Evolutionary conservation across 805 yeast genomes (phyloP).

Genomic region (Starmera pachycereana): DNA sequence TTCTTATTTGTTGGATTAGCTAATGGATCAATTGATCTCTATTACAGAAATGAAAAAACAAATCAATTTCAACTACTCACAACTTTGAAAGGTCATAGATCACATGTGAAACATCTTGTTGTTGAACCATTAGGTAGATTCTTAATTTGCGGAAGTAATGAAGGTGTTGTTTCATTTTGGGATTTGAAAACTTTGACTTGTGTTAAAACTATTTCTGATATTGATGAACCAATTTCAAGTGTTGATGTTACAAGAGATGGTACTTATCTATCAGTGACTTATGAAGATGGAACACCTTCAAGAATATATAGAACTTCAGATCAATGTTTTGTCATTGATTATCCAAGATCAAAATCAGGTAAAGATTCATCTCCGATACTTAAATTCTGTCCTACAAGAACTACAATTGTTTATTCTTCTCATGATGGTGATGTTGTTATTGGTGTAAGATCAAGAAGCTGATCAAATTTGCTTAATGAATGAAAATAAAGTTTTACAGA

Average conservation of each 20-base stretch:
- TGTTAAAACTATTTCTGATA: slow-evolving; percentile 26
- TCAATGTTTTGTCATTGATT: slow-evolving; percentile 12
- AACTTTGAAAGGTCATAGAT: slow-evolving; percentile 35
- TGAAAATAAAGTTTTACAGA: not conserved
- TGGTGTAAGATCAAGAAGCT: not conserved
- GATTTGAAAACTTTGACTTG: slow-evolving; percentile 28
- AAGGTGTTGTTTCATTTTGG: slow-evolving; percentile 48
- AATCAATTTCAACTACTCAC: slow-evolving; percentile 4
- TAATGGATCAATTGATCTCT: slow-evolving; percentile 31
- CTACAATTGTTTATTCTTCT: slow-evolving; percentile 19
- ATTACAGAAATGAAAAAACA: slow-evolving; percentile 5
- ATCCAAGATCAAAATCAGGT: slow-evolving; percentile 12
- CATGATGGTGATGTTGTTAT: slow-evolving; percentile 12
- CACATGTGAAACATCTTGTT: slow-evolving; percentile 34
- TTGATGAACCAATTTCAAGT: slow-evolving; percentile 32
- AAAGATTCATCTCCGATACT: slow-evolving; percentile 16
- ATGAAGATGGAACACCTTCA: slow-evolving; percentile 30
- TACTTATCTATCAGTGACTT: slow-evolving; percentile 31
- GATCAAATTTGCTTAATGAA: not conserved
- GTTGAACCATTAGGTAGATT: slow-evolving; percentile 44
- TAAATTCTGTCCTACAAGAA: slow-evolving; percentile 22
- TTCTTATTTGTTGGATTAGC: slow-evolving; percentile 37
- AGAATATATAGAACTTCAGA: slow-evolving; percentile 28
- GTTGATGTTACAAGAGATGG: slow-evolving; percentile 37
- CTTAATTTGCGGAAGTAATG: slow-evolving; percentile 45